These are phyloP conservation scores for Aspergillus ustus DNA, from an alignment of 2,329 filamentous ascomycete species.

Conservation along the genomic window DNA sequence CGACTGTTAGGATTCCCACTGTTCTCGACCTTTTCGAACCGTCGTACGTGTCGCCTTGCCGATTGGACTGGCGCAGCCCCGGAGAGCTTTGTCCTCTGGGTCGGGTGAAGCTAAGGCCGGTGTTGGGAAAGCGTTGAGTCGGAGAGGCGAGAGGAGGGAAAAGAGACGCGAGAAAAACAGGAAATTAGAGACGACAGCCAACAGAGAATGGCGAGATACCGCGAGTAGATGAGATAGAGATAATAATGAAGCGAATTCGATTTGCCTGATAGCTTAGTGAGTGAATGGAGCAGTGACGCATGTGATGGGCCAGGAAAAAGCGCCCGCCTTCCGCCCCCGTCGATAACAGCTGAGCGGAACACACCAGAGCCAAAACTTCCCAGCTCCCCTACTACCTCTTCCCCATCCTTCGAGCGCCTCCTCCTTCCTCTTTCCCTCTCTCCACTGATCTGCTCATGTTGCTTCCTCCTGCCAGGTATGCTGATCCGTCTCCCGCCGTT, in stretches of 20 bases:
- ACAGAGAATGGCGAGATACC: neutral
- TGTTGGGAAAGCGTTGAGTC: slow-evolving; percentile 16
- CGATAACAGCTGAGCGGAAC: slow-evolving; percentile 15
- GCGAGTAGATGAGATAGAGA: neutral
- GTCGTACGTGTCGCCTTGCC: slow-evolving; percentile 10
- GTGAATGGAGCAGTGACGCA: slow-evolving; percentile 16
- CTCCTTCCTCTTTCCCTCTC: neutral
- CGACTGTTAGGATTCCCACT: slow-evolving; percentile 8
- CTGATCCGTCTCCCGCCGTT: slow-evolving; percentile 2
- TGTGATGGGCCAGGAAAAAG: slow-evolving; percentile 28
- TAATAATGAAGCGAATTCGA: neutral
- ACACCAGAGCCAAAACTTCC: neutral
- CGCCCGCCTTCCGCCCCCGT: slow-evolving; percentile 19
- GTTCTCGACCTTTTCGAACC: slow-evolving; percentile 3
- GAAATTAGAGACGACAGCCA: neutral
- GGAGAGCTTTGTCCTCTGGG: slow-evolving; percentile 14
- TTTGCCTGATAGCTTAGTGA: neutral
- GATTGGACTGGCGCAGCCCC: slow-evolving; percentile 13
- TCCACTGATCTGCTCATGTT: slow-evolving; percentile 8
- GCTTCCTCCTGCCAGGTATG: slow-evolving; percentile 9
- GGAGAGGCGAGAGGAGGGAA: neutral
- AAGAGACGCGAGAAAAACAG: neutral
- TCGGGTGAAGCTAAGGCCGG: slow-evolving; percentile 12
- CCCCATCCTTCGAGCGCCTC: neutral
- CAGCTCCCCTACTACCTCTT: neutral